Base-by-base conservation (phyloP, 139 green algal genomes). In the Chlamydomonas sp. region DNA sequence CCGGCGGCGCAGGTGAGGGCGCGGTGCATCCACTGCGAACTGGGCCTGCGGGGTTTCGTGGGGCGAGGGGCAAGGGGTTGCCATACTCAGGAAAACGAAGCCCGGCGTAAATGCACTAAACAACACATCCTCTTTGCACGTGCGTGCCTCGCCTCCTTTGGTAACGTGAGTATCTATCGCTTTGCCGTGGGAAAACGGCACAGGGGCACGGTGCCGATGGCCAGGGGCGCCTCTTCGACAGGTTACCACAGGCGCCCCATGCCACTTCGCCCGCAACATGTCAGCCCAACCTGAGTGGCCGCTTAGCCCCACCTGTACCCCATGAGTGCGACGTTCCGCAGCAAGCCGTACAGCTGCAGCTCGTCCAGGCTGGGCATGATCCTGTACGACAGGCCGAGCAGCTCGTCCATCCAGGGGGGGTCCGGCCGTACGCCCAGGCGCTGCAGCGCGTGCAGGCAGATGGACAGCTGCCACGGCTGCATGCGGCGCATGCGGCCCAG, bases 391-490 rank as follows among this genome's bases (percentile, higher is more conserved):
- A 71, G 81, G 58, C 66, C 68, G 5, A 79, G 60, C 5, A 71
- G 62, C 7, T 59, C 67, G 14, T 86, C 68, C 81, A 86, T 86
- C 81, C 81, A 86, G 81, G 81, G 17, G 3, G 69, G 68, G 1
- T 79, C 68, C n/a, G 81, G 81, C 17, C 68, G 68, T 18, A 79
- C 81, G 5, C 18, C 31, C 58, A 86, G 69, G 2, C 69, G 59
- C 68, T 72, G 17, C 17, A 86, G 81, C 59, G 67, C 81, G 58
- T 72, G 79, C 2, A 86, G 59, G 58, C 69, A 71, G 69, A 86
- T 86, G 17, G 81, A 86, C 31, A 86, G 81, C 18, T 86, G 81
- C 63, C 64, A 75, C 57, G 81, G 81, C 69, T 86, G 63, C 68
- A 79, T 71, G 1, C 81, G 81, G 16, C 76, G 69, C 69, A 86